Base-by-base conservation (phyloP, 208 protist species). In the Wallacemonas sp. region DNA sequence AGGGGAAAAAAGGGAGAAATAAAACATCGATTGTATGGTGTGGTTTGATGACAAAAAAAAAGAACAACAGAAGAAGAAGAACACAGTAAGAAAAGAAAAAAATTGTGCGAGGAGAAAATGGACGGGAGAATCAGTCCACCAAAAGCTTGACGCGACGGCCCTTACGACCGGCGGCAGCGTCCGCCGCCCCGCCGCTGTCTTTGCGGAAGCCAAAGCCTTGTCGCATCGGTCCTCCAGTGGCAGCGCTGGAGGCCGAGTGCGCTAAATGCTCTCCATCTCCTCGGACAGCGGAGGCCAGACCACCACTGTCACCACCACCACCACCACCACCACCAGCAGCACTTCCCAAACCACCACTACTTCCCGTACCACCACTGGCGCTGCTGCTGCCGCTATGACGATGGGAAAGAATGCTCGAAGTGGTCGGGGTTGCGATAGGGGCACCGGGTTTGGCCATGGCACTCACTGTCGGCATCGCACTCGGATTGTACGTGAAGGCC, bases 71-170 rank as follows among this genome's bases (percentile, higher is more conserved):
- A 31, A 23, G 33, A 61, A 42, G 29, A 20, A 42, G 31, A 61
- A 42, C 18, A 61, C 20, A 61, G 38, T 23, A 8, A 38, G 55
- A 22, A 61, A 45, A 61, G 29, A 39, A 59, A 33, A n/a, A 52
- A 52, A 12, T 52, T 16, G 25, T 52, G 7, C 11, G 46, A 10
- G 25, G 46, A 10, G 14, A 29, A 52, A 29, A 28, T 10, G 11
- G n/a, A 22, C n/a, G n/a, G 10, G n/a, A 29, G 10, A 20, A 29
- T 76, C 67, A 84, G 68, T 90, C 81, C 41, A 80, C 65, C 2
- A 90, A 42, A 36, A 90, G 70, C 36, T 73, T 90, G 11, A 90
- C 84, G 14, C 81, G 67, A 0, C 70, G 57, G 69, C 81, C 80
- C 62, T 76, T 74, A 2, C 67, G 65, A 23, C 55, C 54, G 32